phyloP scores from a whole-genome alignment of 495 filamentous ascomycete species.

The Patellaria atrata region DNA sequence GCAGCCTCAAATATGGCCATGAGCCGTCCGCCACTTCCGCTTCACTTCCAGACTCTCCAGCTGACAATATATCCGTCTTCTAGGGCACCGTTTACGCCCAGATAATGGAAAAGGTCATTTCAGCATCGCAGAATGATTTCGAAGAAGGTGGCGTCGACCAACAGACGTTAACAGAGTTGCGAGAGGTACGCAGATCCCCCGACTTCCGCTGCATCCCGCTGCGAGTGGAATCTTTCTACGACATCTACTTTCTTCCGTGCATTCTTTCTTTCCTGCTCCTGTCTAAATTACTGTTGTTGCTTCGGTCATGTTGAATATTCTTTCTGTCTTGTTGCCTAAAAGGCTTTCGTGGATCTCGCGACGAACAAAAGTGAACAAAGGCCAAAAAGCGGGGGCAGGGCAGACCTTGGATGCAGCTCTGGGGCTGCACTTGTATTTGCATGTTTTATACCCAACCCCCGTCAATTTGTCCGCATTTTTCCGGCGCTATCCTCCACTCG shows the following conservation, averaged over 20 bases:
- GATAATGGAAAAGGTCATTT: constrained; percentile 85
- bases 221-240: constrained; percentile 4
- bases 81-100: constrained; percentile 75
- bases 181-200: constrained; percentile 46
- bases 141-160: constrained; percentile 91
- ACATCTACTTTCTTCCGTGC: constrained; percentile 2
- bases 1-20: too few relatives aligned
- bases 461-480: constrained; percentile 11
- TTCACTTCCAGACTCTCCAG: too few relatives aligned
- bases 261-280: constrained; percentile 19
- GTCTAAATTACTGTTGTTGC: too few relatives aligned
- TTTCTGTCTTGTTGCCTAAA: too few relatives aligned
- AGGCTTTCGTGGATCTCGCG: too few relatives aligned
- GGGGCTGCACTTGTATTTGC: constrained; percentile 21
- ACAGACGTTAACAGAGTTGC: constrained; percentile 68
- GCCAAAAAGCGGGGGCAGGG: constrained; percentile 20
- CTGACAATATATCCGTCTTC: too few relatives aligned
- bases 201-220: constrained; percentile 3
- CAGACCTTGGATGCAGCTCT: too few relatives aligned
- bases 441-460: constrained; percentile 21
- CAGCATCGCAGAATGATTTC: constrained; percentile 80
- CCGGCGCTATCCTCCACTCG: constrained; percentile 12
- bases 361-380: too few relatives aligned
- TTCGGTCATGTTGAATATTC: too few relatives aligned
- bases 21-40: too few relatives aligned